Evolutionary conservation across 2,329 filamentous ascomycete species (phyloP).

Genomic region (Aspergillus sp.): DNA sequence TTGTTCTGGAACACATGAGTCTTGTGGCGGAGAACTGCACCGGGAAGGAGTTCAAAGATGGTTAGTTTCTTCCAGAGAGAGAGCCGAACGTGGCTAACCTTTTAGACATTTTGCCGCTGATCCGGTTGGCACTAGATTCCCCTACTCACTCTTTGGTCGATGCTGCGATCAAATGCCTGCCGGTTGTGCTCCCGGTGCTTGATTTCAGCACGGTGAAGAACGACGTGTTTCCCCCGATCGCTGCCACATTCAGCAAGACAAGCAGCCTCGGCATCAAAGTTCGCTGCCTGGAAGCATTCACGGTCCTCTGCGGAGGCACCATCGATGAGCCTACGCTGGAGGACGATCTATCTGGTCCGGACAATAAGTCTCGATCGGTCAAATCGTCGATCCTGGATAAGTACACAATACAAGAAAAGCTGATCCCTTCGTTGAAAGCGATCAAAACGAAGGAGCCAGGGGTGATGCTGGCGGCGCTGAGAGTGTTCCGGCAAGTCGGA

Average conservation of each 20-base stretch:
- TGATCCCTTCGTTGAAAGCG: constrained; percentile 76
- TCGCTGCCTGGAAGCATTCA: constrained; percentile 79
- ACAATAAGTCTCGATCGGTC: constrained; percentile 48
- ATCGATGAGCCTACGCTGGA: constrained; percentile 35
- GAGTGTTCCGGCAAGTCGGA: constrained; percentile 75
- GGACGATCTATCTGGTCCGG: constrained; percentile 69
- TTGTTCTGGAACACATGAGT: constrained; percentile 74
- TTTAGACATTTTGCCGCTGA: constrained; percentile 75
- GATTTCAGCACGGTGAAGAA: constrained; percentile 97
- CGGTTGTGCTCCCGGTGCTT: constrained; percentile 72
- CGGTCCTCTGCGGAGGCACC: constrained; percentile 75
- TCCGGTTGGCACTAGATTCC: constrained; percentile 75
- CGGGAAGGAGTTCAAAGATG: constrained; percentile 90
- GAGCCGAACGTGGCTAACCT: constrained; percentile 12
- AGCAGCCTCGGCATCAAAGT: constrained; percentile 93
- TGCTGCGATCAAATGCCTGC: constrained; percentile 67
- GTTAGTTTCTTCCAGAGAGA: constrained; percentile 38
- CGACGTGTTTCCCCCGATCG: constrained; percentile 87
- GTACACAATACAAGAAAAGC: constrained; percentile 96
- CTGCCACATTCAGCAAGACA: constrained; percentile 82
- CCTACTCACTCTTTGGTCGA: constrained; percentile 84
- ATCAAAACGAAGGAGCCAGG: constrained; percentile 98
- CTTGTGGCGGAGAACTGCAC: constrained; percentile 70
- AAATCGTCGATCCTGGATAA: constrained; percentile 82
- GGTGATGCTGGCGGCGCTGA: constrained; percentile 88